A percentile compares a stretch with the other conserved stretches of the same genome.
phyloP scores from a whole-genome alignment of 2,329 filamentous ascomycete genomes.

The Phyllosticta citribraziliensis region DNA sequence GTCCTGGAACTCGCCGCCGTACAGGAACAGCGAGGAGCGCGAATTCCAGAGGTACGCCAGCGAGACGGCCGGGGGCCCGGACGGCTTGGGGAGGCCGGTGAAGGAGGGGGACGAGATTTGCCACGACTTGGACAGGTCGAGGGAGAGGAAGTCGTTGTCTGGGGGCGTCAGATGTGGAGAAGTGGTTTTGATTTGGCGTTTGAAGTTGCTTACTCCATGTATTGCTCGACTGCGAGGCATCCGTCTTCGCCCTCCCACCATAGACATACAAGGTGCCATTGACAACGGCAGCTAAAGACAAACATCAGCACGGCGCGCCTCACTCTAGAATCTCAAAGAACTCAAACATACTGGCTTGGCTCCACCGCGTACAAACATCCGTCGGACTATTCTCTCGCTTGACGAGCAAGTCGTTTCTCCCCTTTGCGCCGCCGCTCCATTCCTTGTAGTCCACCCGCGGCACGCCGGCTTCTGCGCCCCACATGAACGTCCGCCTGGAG shows the following conservation, averaged over 20 bases:
- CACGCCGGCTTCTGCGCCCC: neutral
- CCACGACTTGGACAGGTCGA: slow-evolving; percentile 69
- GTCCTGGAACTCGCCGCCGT: slow-evolving; percentile 65
- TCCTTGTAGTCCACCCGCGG: neutral
- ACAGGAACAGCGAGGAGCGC: slow-evolving; percentile 58
- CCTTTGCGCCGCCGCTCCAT: neutral
- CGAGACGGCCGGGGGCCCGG: slow-evolving; percentile 60
- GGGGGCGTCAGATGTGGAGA: slow-evolving; percentile 10
- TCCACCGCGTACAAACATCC: slow-evolving; percentile 28
- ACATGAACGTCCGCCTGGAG: neutral
- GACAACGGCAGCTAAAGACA: slow-evolving; percentile 46
- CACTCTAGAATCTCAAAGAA: neutral
- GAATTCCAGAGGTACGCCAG: slow-evolving; percentile 71
- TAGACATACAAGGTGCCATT: slow-evolving; percentile 72
- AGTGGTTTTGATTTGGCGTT: slow-evolving; percentile 10
- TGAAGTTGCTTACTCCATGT: slow-evolving; percentile 56
- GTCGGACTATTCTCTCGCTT: slow-evolving; percentile 23
- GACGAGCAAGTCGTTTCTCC: neutral
- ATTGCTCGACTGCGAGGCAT: slow-evolving; percentile 47
- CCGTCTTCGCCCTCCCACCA: slow-evolving; percentile 55
- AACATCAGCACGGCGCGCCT: slow-evolving; percentile 12
- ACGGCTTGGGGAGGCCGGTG: slow-evolving; percentile 52
- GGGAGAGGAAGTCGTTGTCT: slow-evolving; percentile 61
- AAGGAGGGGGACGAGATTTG: slow-evolving; percentile 53
- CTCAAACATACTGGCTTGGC: slow-evolving; percentile 20